Base-by-base conservation (phyloP, 2,329 filamentous ascomycete species). In the Achaetomium macrosporum region DNA sequence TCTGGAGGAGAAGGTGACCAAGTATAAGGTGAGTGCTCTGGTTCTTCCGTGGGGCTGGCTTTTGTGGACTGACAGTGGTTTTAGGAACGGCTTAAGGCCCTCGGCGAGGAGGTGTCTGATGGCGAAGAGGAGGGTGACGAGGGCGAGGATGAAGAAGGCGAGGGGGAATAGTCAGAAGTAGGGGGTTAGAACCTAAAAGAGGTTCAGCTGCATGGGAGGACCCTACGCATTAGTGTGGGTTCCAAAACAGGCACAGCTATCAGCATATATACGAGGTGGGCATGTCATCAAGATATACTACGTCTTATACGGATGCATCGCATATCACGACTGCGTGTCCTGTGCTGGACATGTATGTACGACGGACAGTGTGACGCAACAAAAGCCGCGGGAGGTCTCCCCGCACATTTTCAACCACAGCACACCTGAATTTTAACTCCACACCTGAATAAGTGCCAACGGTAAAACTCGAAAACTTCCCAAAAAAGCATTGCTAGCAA, bases 61-160 rank as follows among this genome's bases (percentile, higher is more conserved):
- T 3, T 25, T 36, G 9, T 29, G 16, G n/a, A 25, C 53, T 59
- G 35, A 54, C 45, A 19, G 49, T 6, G 57, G 39, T 57, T 68
- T 15, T 62, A 82, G 75, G 69, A 71, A 65, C 84, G 81, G 45
- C 73, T 90, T 13, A 78, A 79, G 62, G 79, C 77, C 19, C 73
- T 90, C 16, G 87, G 87, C 3, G 80, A 88, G 64, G 74, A 76
- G 55, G 82, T 92, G 10, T 90, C 88, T 1, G 88, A 92, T 59
- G 85, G 74, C n/a, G 88, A 90, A 57, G 84, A 84, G 16, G 85
- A 83, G 0, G 81, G 79, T 0, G 79, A 77, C 0, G 78, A 78
- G 0, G 77, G 78, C 0, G 77, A 79, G 0, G 76, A 79, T 0
- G 78, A 78, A 0, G 79, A 77, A 1, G 76, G 75, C 0, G 73